Conservation (phyloP, 225 moss, liverwort and hornwort species). For the Pleurozium schreberi region DNA sequence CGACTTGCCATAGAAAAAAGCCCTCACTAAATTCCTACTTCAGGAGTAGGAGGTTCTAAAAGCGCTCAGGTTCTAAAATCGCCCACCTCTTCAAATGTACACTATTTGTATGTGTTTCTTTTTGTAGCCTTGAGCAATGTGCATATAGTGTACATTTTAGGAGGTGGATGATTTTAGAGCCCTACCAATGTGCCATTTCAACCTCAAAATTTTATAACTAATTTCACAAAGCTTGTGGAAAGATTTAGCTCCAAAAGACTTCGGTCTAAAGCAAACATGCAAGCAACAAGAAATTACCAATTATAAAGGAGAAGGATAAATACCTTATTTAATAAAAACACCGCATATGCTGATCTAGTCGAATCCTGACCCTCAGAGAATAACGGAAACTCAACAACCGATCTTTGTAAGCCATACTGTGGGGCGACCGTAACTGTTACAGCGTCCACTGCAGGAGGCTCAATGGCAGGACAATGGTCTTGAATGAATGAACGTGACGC, state of each 20-base stretch:
- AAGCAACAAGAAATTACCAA: neutral
- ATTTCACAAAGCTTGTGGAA: neutral
- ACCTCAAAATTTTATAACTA: too few species aligned
- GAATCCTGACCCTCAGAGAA: constrained; percentile 93
- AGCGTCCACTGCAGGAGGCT: constrained; percentile 51
- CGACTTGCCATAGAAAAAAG: too few species aligned
- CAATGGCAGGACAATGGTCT: constrained; percentile 81
- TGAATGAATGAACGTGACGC: constrained; percentile 88
- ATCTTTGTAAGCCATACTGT: constrained; percentile 22
- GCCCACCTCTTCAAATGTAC: too few species aligned
- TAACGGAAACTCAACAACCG: constrained; percentile 79
- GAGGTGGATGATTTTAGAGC: too few species aligned
- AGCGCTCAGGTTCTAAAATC: too few species aligned
- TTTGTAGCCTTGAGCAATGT: too few species aligned
- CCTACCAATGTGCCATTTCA: too few species aligned
- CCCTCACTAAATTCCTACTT: too few species aligned
- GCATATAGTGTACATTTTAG: too few species aligned
- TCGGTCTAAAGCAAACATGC: neutral
- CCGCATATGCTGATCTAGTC: constrained; percentile 94
- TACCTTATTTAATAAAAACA: constrained; percentile 97
- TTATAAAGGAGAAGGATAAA: neutral
- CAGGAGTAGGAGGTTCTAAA: too few species aligned
- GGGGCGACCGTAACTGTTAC: constrained; percentile 39
- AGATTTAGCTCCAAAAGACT: neutral
- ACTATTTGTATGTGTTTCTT: too few species aligned